Base-by-base conservation (phyloP, 352 stramenopile genomes). In the Saprolegnia parasitica region DNA sequence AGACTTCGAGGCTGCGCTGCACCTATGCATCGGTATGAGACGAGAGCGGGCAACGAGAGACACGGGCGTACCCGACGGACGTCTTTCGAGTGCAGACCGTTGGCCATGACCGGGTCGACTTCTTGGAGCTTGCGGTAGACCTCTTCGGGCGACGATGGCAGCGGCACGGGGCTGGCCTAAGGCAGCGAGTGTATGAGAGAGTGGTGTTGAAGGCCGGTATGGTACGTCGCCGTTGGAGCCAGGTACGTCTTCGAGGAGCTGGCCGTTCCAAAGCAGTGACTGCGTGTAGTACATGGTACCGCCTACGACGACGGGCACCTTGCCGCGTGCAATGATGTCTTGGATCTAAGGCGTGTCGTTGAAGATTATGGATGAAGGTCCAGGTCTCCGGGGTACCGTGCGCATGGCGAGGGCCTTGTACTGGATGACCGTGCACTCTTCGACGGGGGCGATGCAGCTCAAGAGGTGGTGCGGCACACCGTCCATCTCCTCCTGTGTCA, bases 251-350 rank as follows among this genome's bases (percentile, higher is more conserved):
- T 96, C 87, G 71, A 96, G 74, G 42, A 97, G 62, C 67, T 95
- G 84, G 0, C 86, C 86, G 39, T 90, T 88, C 88, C 88, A 96
- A 39, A 97, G 76, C 39, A 97, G 78, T 23, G 85, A 87, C 71
- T 97, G 90, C 58, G 89, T 94, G 76, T 97, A 97, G 76, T 97
- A 97, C 80, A 96, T 93, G 39, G 90, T 97, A 54, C 90, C 90
- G 29, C 90, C 90, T 11, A 96, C 90, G n/a, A 97, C 77, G 52
- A 97, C 93, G 3, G 90, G 90, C 40, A 96, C 77, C 65, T 96
- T 96, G 49, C 88, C 89, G n/a, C 87, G 77, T 47, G 76, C 77
- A 56, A 91, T 68, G 15, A 97, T 89, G 47, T 96, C 87, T 21
- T 96, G 80, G 58, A 97, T 96, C 62, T 77, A 68, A 18, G 26